Evolutionary conservation across 2,329 filamentous ascomycete genomes (phyloP), one percentile per base, ranked within the genome.

Genomic region (Chrysoporthe austroafricana): DNA sequence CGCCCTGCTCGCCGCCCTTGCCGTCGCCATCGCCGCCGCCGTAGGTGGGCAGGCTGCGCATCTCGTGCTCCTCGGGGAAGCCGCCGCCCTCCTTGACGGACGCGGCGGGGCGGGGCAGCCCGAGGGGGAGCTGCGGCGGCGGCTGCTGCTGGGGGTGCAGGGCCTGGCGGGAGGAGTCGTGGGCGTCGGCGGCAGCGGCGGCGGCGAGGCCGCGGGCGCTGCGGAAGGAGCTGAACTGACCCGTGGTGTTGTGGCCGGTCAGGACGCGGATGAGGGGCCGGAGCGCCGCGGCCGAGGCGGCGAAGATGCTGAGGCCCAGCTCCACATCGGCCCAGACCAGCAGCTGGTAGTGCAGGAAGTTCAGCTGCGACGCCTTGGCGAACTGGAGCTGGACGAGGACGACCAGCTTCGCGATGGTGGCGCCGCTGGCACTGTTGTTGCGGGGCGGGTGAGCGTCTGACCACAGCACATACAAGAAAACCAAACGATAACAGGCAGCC

Each of bases 371-470:
- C 63, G 62, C 2, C 70, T 73, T 14, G 57, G 73, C 8, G 74
- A 73, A 6, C 13, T 72, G 62, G 5, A 77, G 62, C 39, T 68
- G 72, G 21, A 75, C 70, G 48, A 77, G 74, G 52, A 77, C 72
- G 66, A 76, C 73, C 26, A 77, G 73, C 61, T 77, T 77, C 18
- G 73, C 75, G 18, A 77, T 76, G n/a, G 76, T 77, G 6, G 76
- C 75, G 0, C 73, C 73, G 34, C 75, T 77, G 16, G 76, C 76
- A 61, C 76, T 77, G 60, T 58, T 48, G 36, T 39, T 39, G 36
- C 6, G 36, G 36, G 36, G 36, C 5, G 7, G 36, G 26, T 26
- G 26, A 26, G 26, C 26, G 26, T 26, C 2, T 26, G 26, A 16
- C 36, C 5, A 57, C 54, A 16, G 14, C 8, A 4, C 1, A 7